Conservation (phyloP, 768 basidiomycete genomes). For the Scleroderma citrinum region DNA sequence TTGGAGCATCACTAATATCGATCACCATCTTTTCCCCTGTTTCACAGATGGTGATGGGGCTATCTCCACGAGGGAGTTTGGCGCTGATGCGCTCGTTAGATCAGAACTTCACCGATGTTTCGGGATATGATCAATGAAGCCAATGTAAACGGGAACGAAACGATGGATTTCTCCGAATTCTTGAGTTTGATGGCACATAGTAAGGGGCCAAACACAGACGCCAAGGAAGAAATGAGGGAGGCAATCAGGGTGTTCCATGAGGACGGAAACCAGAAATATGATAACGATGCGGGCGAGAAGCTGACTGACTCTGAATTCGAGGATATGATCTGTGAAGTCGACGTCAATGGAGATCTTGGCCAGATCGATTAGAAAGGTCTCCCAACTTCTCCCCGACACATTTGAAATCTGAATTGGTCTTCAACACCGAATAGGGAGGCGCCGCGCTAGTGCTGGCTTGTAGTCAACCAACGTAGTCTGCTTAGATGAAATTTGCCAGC, state of each 20-base stretch:
- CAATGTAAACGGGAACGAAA: conserved; percentile 82
- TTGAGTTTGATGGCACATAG: conserved; percentile 80
- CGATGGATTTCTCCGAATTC: conserved; percentile 83
- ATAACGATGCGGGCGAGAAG: conserved; percentile 63
- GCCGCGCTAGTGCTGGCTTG: too few species aligned
- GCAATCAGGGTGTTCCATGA: conserved; percentile 98
- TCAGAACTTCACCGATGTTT: conserved; percentile 90
- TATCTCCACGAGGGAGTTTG: conserved; percentile 86
- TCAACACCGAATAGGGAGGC: too few species aligned
- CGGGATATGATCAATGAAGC: conserved; percentile 97
- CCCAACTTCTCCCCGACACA: neutral
- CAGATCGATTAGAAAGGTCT: conserved; percentile 82
- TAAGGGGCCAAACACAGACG: conserved; percentile 88
- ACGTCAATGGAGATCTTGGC: conserved; percentile 89
- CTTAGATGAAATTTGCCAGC: neutral
- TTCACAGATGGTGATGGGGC: conserved; percentile 82
- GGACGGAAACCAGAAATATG: conserved; percentile 47
- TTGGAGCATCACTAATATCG: neutral
- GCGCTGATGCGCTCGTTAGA: conserved; percentile 92
- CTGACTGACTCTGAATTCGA: conserved; percentile 82
- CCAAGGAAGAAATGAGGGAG: conserved; percentile 92
- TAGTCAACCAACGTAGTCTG: neutral
- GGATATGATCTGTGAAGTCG: conserved; percentile 97
- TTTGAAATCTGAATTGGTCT: too few species aligned
- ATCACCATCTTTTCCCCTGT: neutral